Evolutionary conservation across 225 moss, liverwort and hornwort genomes (phyloP), one percentile per base, ranked within the genome.

Genomic region (Physcomitrellopsis africana): DNA sequence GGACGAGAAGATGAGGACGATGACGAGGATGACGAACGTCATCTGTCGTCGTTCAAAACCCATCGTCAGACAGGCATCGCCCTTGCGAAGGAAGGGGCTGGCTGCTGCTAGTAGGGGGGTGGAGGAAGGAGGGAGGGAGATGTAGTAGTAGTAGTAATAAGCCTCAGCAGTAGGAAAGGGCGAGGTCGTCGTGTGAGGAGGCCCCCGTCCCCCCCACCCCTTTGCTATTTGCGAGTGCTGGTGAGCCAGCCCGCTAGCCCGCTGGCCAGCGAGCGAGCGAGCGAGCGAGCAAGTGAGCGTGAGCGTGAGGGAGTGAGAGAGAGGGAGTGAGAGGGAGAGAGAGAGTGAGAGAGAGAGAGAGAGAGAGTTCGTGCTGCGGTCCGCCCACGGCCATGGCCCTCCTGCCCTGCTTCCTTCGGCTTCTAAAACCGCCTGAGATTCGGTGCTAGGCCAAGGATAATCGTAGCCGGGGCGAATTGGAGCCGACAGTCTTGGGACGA

Each of bases 371-470:
- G 19, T 42, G 42, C 54, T 55, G 4, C 55, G 14, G 24, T 37
- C 32, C 7, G 32, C 20, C 23, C 52, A 70, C 74, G 81, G 84
- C 74, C 49, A 77, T 84, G 84, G 81, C 77, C 71, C 68, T 75
- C 0, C 61, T 63, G 29, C 72, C 68, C 43, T 76, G 80, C 59
- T 76, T 76, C 9, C 80, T 76, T 9, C 83, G 73, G 69, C 72
- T 80, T 68, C 53, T 76, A 5, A 84, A 84, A 74, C 84, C 84
- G 47, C 84, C 84, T 14, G 81, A 84, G 77, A 81, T 69, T 77
- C 58, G 29, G 42, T 72, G 57, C 20, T 68, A 65, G 77, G 48
- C 49, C 32, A 5, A 37, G 32, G 32, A 9, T 29, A 60, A 14
- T 51, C 10, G 27, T 8, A 49, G 45, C 1, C 0, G 32, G 32